Conservation (phyloP, 2,329 filamentous ascomycete genomes). For the Diaporthe longicolla region DNA sequence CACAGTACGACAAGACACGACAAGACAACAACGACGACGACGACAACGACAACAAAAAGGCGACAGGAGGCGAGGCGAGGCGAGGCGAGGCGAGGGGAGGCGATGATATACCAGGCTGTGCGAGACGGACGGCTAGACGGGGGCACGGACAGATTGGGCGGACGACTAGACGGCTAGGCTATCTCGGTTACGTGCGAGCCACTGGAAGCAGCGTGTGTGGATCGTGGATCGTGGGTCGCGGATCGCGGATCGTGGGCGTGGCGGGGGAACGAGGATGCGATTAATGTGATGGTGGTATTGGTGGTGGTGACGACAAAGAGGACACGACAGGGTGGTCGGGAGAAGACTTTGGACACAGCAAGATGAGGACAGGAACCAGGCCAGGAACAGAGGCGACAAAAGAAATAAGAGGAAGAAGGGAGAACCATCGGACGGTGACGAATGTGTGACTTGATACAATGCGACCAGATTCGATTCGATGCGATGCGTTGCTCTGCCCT, state of each 20-base stretch:
- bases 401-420: conserved; percentile 6
- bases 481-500: not conserved
- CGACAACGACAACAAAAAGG: too few relatives aligned
- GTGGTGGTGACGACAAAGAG: not conserved
- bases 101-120: conserved; percentile 10
- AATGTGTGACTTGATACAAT: conserved; percentile 4
- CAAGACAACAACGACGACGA: not conserved
- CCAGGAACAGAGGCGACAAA: conserved; percentile 24
- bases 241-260: not conserved
- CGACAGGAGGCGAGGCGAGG: not conserved
- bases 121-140: conserved; percentile 22
- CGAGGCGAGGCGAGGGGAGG: not conserved
- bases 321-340: not conserved
- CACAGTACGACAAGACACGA: not conserved
- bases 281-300: not conserved
- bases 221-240: not conserved
- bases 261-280: not conserved
- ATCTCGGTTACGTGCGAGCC: conserved; percentile 31
- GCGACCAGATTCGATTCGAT: conserved; percentile 12
- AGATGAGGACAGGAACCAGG: not conserved
- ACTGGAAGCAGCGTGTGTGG: conserved; percentile 2
- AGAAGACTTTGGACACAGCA: not conserved
- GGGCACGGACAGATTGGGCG: conserved; percentile 18
- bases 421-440: conserved; percentile 24
- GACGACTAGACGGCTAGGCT: conserved; percentile 9